Conservation (phyloP, 192 early-diverging fungal species). For the Diversispora eburnea region DNA sequence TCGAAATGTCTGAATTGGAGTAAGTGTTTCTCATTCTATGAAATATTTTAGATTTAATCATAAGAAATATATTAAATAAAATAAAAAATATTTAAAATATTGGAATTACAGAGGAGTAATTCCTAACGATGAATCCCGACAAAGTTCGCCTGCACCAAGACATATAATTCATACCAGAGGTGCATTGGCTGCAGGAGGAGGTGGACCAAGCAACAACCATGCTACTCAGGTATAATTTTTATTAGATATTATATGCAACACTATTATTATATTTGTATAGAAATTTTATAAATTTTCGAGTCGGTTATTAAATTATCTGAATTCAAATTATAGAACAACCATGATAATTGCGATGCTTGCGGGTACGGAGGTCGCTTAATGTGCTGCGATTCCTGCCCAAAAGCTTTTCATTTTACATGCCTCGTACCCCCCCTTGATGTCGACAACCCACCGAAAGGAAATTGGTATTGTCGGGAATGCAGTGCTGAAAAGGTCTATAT, state of each 20-base stretch:
- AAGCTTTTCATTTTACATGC: slow-evolving; percentile 43
- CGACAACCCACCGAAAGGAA: slow-evolving; percentile 32
- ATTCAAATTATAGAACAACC: slow-evolving; percentile 25
- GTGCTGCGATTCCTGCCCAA: slow-evolving; percentile 42
- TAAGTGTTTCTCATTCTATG: too few species aligned
- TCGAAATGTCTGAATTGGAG: too few species aligned
- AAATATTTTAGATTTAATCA: too few species aligned
- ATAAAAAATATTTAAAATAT: too few species aligned
- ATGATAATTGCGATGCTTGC: slow-evolving; percentile 40
- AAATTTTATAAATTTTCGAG: background rate
- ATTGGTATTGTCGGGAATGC: slow-evolving; percentile 42
- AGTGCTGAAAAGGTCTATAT: slow-evolving; percentile 30
- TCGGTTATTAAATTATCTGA: background rate
- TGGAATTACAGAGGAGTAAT: too few species aligned
- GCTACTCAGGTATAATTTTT: background rate
- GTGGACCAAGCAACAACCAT: background rate
- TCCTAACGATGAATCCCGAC: too few species aligned
- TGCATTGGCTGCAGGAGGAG: background rate
- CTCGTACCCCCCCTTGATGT: slow-evolving; percentile 37
- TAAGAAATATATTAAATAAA: too few species aligned
- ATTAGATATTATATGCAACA: background rate
- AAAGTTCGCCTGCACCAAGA: background rate
- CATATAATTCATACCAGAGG: background rate
- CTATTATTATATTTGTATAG: background rate
- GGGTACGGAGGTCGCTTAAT: slow-evolving; percentile 35